Evolutionary conservation across 768 basidiomycete species (phyloP).

Genomic region (Leccinum imitatum): DNA sequence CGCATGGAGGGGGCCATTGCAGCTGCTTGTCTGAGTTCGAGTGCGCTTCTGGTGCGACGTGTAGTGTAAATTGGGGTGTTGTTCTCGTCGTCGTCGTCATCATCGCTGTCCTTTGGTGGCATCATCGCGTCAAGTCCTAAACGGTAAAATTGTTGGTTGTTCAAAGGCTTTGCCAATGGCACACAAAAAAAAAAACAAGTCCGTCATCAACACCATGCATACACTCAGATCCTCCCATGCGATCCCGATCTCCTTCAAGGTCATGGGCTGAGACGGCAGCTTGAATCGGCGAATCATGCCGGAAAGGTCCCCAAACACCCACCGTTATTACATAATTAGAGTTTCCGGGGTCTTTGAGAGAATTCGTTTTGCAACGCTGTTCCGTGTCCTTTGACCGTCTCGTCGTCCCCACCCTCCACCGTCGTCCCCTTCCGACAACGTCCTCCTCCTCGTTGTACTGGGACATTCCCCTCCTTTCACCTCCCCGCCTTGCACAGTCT

Average conservation of each 20-base stretch:
- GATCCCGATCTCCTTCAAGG: conserved; percentile 1
- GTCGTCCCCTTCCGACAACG: conserved; percentile 21
- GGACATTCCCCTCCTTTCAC: conserved; percentile 20
- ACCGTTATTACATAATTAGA: conserved; percentile 22
- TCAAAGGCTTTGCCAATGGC: too few relatives aligned
- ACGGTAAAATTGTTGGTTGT: too few relatives aligned
- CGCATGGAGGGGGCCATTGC: conserved; percentile 5
- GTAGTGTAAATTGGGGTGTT: conserved; percentile 17
- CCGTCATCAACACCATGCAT: neutral
- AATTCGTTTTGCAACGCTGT: conserved; percentile 37
- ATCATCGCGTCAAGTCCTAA: conserved; percentile 7
- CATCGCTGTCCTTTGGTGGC: neutral
- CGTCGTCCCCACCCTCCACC: conserved; percentile 29
- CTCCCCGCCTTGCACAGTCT: conserved; percentile 28
- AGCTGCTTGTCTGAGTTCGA: conserved; percentile 18
- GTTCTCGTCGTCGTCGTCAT: conserved; percentile 4
- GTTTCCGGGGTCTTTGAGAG: conserved; percentile 35
- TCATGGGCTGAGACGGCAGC: neutral
- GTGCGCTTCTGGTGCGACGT: conserved; percentile 23
- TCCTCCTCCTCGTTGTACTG: conserved; percentile 28
- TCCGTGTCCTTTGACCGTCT: conserved; percentile 29
- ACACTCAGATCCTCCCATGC: conserved; percentile 3
- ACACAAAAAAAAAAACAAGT: too few relatives aligned
- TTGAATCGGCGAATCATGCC: conserved; percentile 6
- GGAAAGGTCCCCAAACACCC: conserved; percentile 11